Conservation (phyloP, 805 yeast genomes). For the Maudiozyma serrabonitensis region DNA sequence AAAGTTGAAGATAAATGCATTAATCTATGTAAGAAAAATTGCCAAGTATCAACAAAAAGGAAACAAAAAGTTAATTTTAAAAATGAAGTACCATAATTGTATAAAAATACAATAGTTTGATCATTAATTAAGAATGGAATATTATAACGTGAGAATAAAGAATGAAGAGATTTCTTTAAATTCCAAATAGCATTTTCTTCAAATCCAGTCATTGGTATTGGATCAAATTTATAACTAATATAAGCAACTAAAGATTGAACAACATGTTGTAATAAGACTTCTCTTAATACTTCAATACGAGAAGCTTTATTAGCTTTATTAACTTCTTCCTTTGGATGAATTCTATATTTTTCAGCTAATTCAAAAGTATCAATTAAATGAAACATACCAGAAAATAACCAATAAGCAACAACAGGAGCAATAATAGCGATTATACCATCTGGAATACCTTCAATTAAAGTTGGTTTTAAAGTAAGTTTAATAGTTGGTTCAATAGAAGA, state of each 20-base stretch:
- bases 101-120: constrained; percentile 37
- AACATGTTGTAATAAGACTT: constrained; percentile 76
- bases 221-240: constrained; percentile 46
- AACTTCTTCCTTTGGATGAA: constrained; percentile 89
- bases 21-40: constrained; percentile 74
- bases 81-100: constrained; percentile 55
- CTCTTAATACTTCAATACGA: constrained; percentile 58
- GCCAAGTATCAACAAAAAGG: constrained; percentile 86
- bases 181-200: constrained; percentile 41
- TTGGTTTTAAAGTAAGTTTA: constrained; percentile 1
- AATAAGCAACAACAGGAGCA: constrained; percentile 74
- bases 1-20: constrained; percentile 78
- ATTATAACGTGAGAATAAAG: background rate
- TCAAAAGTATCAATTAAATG: constrained; percentile 65
- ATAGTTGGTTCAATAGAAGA: constrained; percentile 25
- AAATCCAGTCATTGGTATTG: constrained; percentile 41
- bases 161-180: constrained; percentile 20
- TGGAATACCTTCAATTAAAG: constrained; percentile 12
- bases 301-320: constrained; percentile 65
- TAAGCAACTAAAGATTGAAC: constrained; percentile 71
- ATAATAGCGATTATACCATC: constrained; percentile 66
- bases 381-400: constrained; percentile 68
- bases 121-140: constrained; percentile 1
- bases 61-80: constrained; percentile 55
- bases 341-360: constrained; percentile 73